phyloP scores from a whole-genome alignment of 2,329 filamentous ascomycete genomes.

The Paraphaeosphaeria sporulosa region DNA sequence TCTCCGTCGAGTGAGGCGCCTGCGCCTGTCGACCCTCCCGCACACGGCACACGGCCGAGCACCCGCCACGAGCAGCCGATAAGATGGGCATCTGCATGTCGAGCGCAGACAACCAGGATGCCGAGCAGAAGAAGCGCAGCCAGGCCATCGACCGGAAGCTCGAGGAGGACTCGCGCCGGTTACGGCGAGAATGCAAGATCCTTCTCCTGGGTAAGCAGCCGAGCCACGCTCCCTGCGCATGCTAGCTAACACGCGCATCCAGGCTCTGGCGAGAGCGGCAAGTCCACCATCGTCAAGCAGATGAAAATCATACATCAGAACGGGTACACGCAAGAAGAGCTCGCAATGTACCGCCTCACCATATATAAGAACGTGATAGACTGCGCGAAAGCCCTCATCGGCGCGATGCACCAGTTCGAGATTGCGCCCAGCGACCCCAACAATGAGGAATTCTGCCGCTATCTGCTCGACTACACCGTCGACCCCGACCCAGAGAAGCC shows the following conservation, averaged over 20 bases:
- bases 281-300: slow-evolving; percentile 99
- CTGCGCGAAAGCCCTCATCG: slow-evolving; percentile 92
- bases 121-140: slow-evolving; percentile 93
- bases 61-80: slow-evolving; percentile 40
- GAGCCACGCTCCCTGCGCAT: slow-evolving; percentile 2
- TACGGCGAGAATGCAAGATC: slow-evolving; percentile 99
- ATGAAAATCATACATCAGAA: slow-evolving; percentile 99
- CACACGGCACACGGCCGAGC: slow-evolving; percentile 24
- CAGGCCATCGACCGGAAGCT: slow-evolving; percentile 93
- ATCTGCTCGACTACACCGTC: slow-evolving; percentile 84
- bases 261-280: slow-evolving; percentile 98
- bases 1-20: slow-evolving; percentile 22
- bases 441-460: slow-evolving; percentile 78
- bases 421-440: slow-evolving; percentile 77
- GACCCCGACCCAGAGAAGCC: slow-evolving; percentile 88
- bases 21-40: slow-evolving; percentile 9
- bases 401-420: slow-evolving; percentile 89
- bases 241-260: slow-evolving; percentile 40
- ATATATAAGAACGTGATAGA: slow-evolving; percentile 99
- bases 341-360: slow-evolving; percentile 91
- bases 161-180: slow-evolving; percentile 90
- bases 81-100: slow-evolving; percentile 89
- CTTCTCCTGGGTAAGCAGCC: slow-evolving; percentile 79
- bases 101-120: slow-evolving; percentile 84
- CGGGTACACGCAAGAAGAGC: slow-evolving; percentile 92